Conservation (phyloP, 306 rosid genomes). For the Cucurbita pepo region DNA sequence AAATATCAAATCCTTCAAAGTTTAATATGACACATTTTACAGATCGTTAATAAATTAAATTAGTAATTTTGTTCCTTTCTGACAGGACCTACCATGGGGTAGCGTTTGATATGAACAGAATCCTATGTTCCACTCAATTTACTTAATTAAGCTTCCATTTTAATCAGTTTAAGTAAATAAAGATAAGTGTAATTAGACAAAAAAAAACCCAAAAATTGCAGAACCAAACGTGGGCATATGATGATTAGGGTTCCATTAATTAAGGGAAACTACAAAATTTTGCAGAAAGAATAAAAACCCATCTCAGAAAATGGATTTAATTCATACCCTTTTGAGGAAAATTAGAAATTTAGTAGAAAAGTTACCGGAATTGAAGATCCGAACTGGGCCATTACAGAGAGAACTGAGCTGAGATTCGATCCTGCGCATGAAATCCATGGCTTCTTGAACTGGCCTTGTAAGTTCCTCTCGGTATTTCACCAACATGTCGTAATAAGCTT, state of each 20-base stretch:
- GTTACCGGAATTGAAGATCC: conserved; percentile 55
- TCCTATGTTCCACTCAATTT: conserved; percentile 7
- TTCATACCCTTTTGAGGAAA: background rate
- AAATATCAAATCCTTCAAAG: background rate
- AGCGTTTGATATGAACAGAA: conserved; percentile 6
- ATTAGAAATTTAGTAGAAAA: background rate
- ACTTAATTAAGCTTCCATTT: background rate
- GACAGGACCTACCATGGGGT: conserved; percentile 3
- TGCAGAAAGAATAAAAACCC: background rate
- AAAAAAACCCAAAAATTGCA: background rate
- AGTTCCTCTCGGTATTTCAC: conserved; percentile 89
- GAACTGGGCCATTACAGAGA: conserved; percentile 50
- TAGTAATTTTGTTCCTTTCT: background rate
- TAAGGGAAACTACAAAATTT: background rate
- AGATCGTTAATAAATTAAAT: background rate
- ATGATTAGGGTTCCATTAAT: conserved; percentile 34
- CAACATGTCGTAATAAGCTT: conserved; percentile 85
- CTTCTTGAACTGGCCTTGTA: conserved; percentile 87
- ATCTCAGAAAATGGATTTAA: background rate
- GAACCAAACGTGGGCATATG: conserved; percentile 2
- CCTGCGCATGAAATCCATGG: conserved; percentile 87
- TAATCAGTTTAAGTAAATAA: background rate
- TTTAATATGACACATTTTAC: background rate
- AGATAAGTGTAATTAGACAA: background rate
- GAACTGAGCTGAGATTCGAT: conserved; percentile 69